phyloP scores from a whole-genome alignment of 352 stramenopile species.

The Phytophthora citrophthora region DNA sequence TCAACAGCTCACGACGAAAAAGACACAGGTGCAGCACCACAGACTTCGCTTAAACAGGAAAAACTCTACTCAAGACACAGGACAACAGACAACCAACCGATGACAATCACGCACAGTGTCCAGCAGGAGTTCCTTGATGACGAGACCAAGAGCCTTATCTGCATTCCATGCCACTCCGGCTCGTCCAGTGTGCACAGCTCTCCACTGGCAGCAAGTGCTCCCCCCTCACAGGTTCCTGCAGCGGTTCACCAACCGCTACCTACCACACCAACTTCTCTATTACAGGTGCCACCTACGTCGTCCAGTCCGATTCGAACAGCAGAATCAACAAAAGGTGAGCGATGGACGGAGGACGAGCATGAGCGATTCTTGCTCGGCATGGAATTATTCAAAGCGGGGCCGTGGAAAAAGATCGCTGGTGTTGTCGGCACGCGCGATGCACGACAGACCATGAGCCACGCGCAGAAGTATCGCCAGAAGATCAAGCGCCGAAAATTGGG shows the following conservation, averaged over 20 bases:
- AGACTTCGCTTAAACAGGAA: slow-evolving; percentile 5
- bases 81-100: slow-evolving; percentile 10
- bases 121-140: slow-evolving; percentile 45
- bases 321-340: slow-evolving; percentile 31
- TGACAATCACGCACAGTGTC: slow-evolving; percentile 48
- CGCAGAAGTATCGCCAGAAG: slow-evolving; percentile 64
- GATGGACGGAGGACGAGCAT: slow-evolving; percentile 58
- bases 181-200: slow-evolving; percentile 5
- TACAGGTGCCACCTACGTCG: neutral
- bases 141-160: slow-evolving; percentile 43
- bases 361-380: slow-evolving; percentile 54
- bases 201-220: neutral
- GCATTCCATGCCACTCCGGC: slow-evolving; percentile 25
- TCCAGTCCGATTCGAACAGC: slow-evolving; percentile 6
- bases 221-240: neutral
- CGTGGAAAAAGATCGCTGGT: slow-evolving; percentile 54
- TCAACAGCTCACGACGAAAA: slow-evolving; percentile 2
- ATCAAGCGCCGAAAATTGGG: slow-evolving; percentile 45
- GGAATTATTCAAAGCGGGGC: slow-evolving; percentile 50
- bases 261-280: neutral
- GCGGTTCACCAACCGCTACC: neutral
- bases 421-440: slow-evolving; percentile 55
- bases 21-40: neutral
- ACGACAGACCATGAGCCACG: slow-evolving; percentile 63
- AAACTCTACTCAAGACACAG: slow-evolving; percentile 5